Base-by-base conservation (phyloP, 2,329 filamentous ascomycete species). In the Microsporum audouinii region DNA sequence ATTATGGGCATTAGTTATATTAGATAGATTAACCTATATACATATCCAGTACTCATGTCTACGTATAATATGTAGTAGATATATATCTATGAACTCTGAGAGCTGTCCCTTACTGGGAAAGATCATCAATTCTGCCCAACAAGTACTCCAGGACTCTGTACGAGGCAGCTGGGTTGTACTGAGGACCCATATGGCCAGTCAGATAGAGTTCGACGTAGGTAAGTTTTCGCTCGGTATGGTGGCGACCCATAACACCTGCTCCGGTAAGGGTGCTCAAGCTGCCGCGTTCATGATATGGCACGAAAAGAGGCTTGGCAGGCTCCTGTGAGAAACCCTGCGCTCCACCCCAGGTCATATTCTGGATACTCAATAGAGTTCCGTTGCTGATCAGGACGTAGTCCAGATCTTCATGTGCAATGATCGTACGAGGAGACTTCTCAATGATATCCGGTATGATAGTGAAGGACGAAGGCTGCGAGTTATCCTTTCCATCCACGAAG, bases 261-360 rank as follows among this genome's bases (percentile, higher is more conserved):
- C 80, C 87, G 0, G 84, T 82, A 17, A 81, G 71, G n/a, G 77
- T 77, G 10, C 73, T 73, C 1, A 66, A 68, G 60, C 73, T 70
- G 27, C 79, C 73, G 60, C 80, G 76, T 0, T 67, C 68, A 66
- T 86, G 83, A 69, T 83, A 85, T 0, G 88, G 88, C 0, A 91
- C 86, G 69, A 82, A 89, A 68, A 89, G 85, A 1, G 84, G 83
- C 58, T 84, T 79, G 1, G 70, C 70, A 0, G 88, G 88, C 0
- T 75, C 72, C 1, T 72, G 70, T 65, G 85, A 81, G 77, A 92
- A 91, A 0, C 88, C 89, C 58, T 87, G 82, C 49, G 78, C 71
- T 3, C 88, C 88, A 61, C 83, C 83, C 84, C 85, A 92, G 0
- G 87, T 91, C 84, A 91, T 89, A 75, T 91, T 91, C 70, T 92